Base-by-base conservation (phyloP, 805 yeast species). In the Candida germanica region DNA sequence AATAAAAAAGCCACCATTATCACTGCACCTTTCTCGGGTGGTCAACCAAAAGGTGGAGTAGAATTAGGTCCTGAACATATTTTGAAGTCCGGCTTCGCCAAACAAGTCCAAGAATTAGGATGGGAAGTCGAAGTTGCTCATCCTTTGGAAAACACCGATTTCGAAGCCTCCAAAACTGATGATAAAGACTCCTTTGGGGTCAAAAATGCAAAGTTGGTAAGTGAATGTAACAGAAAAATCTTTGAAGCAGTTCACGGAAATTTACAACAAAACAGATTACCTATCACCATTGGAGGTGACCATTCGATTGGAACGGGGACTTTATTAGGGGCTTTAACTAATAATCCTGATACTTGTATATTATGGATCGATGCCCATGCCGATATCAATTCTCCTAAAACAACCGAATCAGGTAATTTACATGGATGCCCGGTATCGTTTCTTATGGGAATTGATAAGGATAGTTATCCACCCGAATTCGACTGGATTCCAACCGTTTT, bases 311-410 rank as follows among this genome's bases (percentile, higher is more conserved):
- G 95, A 34, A 87, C 91, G 51, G 95, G 95, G 33, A 88, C 97
- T 7, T 83, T 91, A 23, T 72, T 87, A 20, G 98, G 94, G 2
- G 85, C 89, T 21, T 71, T 87, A 44, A 77, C 76, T 12, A 74
- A 77, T 46, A 70, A 83, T 57, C 96, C 96, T 13, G 87, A 89
- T 49, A 87, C 95, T 18, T 88, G 95, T 52, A 70, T 91, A 26
- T 58, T 91, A 44, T 91, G 98, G 98, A 83, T 91, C 50, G 98
- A 91, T 63, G 98, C 98, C 0, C 98, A 91, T 59, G 96, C 98
- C 13, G 98, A 91, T 59, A 83, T 93, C 57, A 93, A 93, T 69
- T 83, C 97, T 1, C 86, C 96, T 8, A 69, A 71, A 23, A 78
- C 87, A 6, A 80, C 97, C 2, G 83, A 75, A 19, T 79, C 91